Evolutionary conservation across 2,329 filamentous ascomycete genomes (phyloP).

Genomic region (Aspergillus chevalieri): DNA sequence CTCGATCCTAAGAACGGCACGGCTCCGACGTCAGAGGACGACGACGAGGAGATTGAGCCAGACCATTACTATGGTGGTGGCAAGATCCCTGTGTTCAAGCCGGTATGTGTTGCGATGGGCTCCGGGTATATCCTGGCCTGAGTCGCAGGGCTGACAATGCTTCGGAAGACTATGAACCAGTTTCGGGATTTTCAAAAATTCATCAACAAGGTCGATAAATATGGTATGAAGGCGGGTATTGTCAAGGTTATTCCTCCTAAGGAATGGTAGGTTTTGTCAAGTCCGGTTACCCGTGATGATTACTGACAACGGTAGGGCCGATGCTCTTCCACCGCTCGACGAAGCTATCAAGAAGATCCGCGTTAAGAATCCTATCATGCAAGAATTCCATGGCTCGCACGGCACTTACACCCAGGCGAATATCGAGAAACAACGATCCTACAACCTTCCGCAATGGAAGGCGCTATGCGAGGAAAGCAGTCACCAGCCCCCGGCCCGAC

Average conservation of each 20-base stretch:
- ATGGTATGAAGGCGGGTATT: conserved; percentile 96
- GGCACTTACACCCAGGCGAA: conserved; percentile 97
- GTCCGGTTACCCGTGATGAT: not conserved
- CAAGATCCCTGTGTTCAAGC: conserved; percentile 87
- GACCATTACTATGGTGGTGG: conserved; percentile 80
- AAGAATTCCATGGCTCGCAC: conserved; percentile 93
- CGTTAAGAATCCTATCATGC: conserved; percentile 94
- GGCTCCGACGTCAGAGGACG: conserved; percentile 38
- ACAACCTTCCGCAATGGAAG: conserved; percentile 96
- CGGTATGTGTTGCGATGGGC: conserved; percentile 48
- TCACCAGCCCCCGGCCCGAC: conserved; percentile 85
- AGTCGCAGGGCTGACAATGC: conserved; percentile 11
- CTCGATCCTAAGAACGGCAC: conserved; percentile 26
- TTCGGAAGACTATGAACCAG: conserved; percentile 70
- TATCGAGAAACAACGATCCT: conserved; percentile 89
- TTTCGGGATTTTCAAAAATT: conserved; percentile 91
- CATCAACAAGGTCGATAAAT: conserved; percentile 81
- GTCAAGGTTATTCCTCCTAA: conserved; percentile 89
- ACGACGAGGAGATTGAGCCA: conserved; percentile 72
- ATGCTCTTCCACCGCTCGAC: conserved; percentile 69
- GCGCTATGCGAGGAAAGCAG: conserved; percentile 88
- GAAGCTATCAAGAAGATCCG: conserved; percentile 84
- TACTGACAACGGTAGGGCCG: conserved; percentile 43
- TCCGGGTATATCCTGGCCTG: too few species aligned
- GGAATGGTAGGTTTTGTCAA: conserved; percentile 66